phyloP scores from a whole-genome alignment of 1,139 yeast species.

The Geotrichum restrictum region DNA sequence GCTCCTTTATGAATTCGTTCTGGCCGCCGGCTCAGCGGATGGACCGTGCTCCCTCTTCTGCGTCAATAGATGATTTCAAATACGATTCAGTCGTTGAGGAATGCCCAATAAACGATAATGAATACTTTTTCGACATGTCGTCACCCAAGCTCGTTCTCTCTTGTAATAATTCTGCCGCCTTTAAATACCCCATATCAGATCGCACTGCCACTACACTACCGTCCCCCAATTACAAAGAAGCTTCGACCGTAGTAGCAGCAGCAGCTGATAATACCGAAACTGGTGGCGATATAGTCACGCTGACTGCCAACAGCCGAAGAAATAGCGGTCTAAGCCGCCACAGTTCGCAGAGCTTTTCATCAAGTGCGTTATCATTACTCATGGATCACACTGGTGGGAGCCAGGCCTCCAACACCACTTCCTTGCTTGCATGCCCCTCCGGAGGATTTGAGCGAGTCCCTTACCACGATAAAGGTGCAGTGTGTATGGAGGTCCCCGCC shows the following conservation, averaged over 20 bases:
- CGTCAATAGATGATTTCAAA: background rate
- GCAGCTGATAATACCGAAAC: too few relatives aligned
- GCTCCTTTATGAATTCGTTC: background rate
- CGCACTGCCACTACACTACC: conserved; percentile 3
- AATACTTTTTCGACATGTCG: background rate
- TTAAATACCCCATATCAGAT: too few relatives aligned
- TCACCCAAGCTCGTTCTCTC: background rate
- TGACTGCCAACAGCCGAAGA: background rate
- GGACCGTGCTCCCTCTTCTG: background rate
- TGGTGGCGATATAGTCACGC: background rate
- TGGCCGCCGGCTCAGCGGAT: background rate
- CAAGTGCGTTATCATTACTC: background rate
- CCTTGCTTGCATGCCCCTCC: background rate
- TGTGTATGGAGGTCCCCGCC: conserved; percentile 15
- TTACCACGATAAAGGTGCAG: conserved; percentile 8
- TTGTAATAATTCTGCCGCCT: too few relatives aligned
- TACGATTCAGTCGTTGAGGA: background rate
- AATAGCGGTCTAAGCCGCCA: background rate
- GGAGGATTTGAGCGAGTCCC: conserved; percentile 3
- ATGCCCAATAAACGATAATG: background rate
- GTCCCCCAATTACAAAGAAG: background rate
- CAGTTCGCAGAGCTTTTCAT: conserved; percentile 1
- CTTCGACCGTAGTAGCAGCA: background rate
- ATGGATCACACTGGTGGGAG: conserved; percentile 5
- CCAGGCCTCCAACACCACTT: background rate